These are phyloP conservation scores for Sporisorium iseilematis-ciliati DNA, from an alignment of 1,284 basidiomycete genomes.

Conservation along the genomic window DNA sequence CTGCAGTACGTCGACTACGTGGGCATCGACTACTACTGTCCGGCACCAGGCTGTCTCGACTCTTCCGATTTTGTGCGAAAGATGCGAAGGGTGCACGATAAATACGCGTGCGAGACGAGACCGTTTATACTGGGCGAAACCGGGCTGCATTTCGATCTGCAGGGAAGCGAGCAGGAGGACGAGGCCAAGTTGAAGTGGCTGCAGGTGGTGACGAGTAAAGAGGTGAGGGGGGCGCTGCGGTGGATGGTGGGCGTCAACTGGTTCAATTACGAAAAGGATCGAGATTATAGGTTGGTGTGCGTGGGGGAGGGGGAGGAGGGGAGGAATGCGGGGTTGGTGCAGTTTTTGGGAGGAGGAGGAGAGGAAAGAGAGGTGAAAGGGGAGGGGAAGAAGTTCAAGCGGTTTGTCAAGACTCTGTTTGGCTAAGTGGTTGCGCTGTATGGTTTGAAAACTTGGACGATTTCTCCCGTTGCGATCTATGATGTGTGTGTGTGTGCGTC, in stretches of 20 bases:
- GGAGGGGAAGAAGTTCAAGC: constrained; percentile 16
- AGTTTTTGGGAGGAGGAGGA: not conserved
- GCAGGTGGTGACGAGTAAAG: constrained; percentile 12
- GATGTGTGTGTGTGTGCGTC: too few relatives aligned
- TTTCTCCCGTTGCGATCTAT: too few relatives aligned
- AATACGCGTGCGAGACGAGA: constrained; percentile 1
- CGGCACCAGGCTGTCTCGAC: constrained; percentile 13
- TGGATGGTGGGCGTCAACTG: constrained; percentile 24
- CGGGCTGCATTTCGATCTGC: constrained; percentile 33
- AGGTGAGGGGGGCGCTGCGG: constrained; percentile 12
- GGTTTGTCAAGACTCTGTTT: constrained; percentile 33
- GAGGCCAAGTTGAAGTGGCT: constrained; percentile 32
- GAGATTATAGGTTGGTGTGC: constrained; percentile 31
- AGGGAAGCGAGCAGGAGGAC: not conserved
- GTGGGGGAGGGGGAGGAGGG: not conserved
- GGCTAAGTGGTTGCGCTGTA: constrained; percentile 2
- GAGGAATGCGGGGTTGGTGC: constrained; percentile 10
- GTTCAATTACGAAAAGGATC: constrained; percentile 52
- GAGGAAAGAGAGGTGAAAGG: not conserved
- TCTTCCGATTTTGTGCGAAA: constrained; percentile 28
- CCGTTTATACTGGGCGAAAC: constrained; percentile 43
- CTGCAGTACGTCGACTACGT: constrained; percentile 31
- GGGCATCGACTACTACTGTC: constrained; percentile 50
- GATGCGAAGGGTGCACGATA: constrained; percentile 34
- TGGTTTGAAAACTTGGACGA: too few relatives aligned